phyloP scores from a whole-genome alignment of 176 grass and related monocot species.

The Chrysopogon serrulatus region DNA sequence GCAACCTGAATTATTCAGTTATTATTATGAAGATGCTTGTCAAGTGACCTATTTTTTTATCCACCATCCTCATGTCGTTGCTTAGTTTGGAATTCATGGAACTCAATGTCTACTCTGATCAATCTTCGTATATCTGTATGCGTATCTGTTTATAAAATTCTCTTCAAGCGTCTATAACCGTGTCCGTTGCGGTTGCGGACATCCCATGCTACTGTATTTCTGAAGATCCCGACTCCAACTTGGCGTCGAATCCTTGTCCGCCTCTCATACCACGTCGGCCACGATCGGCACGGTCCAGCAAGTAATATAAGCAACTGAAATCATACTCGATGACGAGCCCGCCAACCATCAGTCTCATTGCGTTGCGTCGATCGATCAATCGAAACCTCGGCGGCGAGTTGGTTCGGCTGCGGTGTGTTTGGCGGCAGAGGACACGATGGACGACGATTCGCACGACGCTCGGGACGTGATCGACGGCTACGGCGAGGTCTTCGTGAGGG shows the following conservation, averaged over 20 bases:
- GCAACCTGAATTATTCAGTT: neutral
- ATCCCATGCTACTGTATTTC: neutral
- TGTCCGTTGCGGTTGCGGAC: too few relatives aligned
- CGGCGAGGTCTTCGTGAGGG: neutral
- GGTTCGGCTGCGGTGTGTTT: neutral
- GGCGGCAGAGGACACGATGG: neutral
- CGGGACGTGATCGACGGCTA: neutral
- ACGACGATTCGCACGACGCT: neutral
- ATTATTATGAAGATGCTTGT: conserved; percentile 15
- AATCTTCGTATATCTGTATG: neutral
- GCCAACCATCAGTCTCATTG: neutral
- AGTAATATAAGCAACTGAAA: neutral
- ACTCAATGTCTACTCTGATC: neutral
- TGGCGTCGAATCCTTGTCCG: neutral
- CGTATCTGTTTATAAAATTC: neutral
- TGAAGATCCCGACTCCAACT: neutral
- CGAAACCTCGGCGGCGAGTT: neutral
- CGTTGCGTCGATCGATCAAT: neutral
- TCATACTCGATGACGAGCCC: neutral
- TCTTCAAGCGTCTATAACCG: too few relatives aligned
- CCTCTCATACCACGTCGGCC: neutral
- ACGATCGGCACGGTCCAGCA: neutral
- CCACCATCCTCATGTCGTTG: neutral
- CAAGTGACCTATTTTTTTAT: neutral
- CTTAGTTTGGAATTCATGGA: neutral